A percentile compares a stretch with the other conserved stretches of the same genome.
Conservation (phyloP, 495 filamentous ascomycete species). For the Entonaema liquescens region DNA sequence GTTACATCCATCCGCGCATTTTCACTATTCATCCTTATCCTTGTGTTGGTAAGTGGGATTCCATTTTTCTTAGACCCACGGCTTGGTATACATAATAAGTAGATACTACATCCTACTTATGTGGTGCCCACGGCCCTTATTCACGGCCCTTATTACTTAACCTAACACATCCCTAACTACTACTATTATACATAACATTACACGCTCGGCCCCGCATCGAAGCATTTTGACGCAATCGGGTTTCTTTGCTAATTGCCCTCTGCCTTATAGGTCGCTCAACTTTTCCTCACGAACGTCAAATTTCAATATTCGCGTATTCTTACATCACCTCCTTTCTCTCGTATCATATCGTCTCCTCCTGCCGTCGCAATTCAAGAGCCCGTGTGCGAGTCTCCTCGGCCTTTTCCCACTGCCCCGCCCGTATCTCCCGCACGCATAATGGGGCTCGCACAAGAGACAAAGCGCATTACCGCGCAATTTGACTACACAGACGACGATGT, state of each 20-base stretch:
- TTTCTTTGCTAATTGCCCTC: slow-evolving; percentile 40
- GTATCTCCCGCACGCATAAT: slow-evolving; percentile 59
- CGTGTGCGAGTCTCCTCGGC: slow-evolving; percentile 57
- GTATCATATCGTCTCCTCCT: slow-evolving; percentile 52
- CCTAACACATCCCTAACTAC: not conserved
- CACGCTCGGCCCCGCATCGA: slow-evolving; percentile 32
- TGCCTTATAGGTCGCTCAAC: slow-evolving; percentile 39
- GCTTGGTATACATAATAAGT: slow-evolving; percentile 9
- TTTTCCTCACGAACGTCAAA: slow-evolving; percentile 48
- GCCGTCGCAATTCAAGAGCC: slow-evolving; percentile 49
- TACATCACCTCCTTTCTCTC: slow-evolving; percentile 45
- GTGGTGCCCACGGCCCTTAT: slow-evolving; percentile 5
- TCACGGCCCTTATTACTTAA: slow-evolving; percentile 11
- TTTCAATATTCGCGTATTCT: slow-evolving; percentile 49
- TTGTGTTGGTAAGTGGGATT: slow-evolving; percentile 57
- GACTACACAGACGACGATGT: slow-evolving; percentile 84
- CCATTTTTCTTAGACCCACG: slow-evolving; percentile 23
- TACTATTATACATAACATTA: not conserved
- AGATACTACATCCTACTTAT: slow-evolving; percentile 13
- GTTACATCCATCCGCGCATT: slow-evolving; percentile 48
- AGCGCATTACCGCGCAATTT: slow-evolving; percentile 83
- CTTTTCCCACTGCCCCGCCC: slow-evolving; percentile 58
- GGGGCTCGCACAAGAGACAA: slow-evolving; percentile 73
- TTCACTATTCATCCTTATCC: slow-evolving; percentile 53
- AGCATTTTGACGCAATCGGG: slow-evolving; percentile 38